Evolutionary conservation across 148 eudicot genomes (phyloP), one percentile per base, ranked within the genome.

Genomic region (Pharnaceum exiguum): DNA sequence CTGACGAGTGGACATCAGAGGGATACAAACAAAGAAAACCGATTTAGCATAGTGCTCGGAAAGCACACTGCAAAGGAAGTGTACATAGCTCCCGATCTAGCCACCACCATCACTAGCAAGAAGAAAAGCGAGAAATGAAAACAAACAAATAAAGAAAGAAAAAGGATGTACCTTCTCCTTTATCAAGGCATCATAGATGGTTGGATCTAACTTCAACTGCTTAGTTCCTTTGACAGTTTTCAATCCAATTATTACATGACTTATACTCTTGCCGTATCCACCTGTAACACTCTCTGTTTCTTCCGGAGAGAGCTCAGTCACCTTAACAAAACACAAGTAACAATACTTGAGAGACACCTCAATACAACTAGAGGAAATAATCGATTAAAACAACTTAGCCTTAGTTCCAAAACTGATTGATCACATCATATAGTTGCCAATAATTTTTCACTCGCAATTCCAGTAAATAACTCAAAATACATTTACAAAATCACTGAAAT

Each of bases 211-310:
- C 89, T 83, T 89, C 79, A 94, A 70, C 55, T 86, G 96, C 74
- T 89, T 89, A 56, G 96, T 94, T 68, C 99, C 99, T 74, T 86
- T 94, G 26, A 89, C 95, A 47, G 96, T 86, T 78, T 94, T 94
- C 62, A 94, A 62, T 55, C 96, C 99, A 70, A 89, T 83, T 29
- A 89, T 84, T 50, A 94, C 99, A 80, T 94, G 89, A 71, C 95
- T 85, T 60, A 94, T 94, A 72, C 86, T 80, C 77, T 89, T 94
- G 44, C 99, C 96, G 60, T 89, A 94, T 57, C 99, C 99, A 65
- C 99, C 91, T 4, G 95, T 86, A 53, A 80, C 82, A 53, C 96
- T 94, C 63, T 94, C 99, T n/a, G 87, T 78, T 75, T 94, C 99
- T 77, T 94, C 96, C 3, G 99, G 99, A 55, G 99, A 88, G 47